phyloP scores from a whole-genome alignment of 1,284 basidiomycete species.

The Meripilus lineatus region DNA sequence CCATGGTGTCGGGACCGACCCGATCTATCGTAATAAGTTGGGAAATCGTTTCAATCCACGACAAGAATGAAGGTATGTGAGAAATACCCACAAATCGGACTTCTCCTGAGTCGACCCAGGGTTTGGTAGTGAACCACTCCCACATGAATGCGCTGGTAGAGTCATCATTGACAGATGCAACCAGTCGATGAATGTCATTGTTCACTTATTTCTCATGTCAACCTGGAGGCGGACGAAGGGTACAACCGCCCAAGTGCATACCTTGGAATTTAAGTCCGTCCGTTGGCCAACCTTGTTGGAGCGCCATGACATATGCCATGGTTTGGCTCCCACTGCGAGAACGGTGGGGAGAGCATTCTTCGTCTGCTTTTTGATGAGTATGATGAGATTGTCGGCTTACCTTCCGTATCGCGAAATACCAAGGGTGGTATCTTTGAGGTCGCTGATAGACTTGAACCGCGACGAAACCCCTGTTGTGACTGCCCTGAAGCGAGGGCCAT shows the following conservation, averaged over 20 bases:
- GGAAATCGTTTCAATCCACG: conserved; percentile 4
- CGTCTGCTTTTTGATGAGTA: background rate
- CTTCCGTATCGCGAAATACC: conserved; percentile 91
- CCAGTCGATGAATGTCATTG: conserved; percentile 85
- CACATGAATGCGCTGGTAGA: conserved; percentile 85
- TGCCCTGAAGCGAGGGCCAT: conserved; percentile 58
- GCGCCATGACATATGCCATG: conserved; percentile 93
- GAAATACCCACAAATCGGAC: conserved; percentile 67
- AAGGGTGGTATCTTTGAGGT: conserved; percentile 78
- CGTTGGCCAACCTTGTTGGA: conserved; percentile 80
- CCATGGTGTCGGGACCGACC: conserved; percentile 91
- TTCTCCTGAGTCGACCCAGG: conserved; percentile 79
- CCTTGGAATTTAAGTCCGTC: conserved; percentile 74
- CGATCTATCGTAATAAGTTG: conserved; percentile 49
- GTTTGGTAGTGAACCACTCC: conserved; percentile 99
- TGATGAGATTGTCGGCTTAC: conserved; percentile 27
- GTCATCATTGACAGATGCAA: conserved; percentile 86
- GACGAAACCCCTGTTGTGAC: conserved; percentile 85
- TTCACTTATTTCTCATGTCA: conserved; percentile 52
- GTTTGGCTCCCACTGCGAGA: conserved; percentile 74
- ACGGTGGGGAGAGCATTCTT: background rate
- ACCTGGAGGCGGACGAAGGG: background rate
- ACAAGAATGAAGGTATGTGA: background rate
- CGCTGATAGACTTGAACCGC: conserved; percentile 66
- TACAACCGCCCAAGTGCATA: conserved; percentile 24